Evolutionary conservation across 345 rosid genomes (phyloP).

Genomic region (Ceriops tagal): DNA sequence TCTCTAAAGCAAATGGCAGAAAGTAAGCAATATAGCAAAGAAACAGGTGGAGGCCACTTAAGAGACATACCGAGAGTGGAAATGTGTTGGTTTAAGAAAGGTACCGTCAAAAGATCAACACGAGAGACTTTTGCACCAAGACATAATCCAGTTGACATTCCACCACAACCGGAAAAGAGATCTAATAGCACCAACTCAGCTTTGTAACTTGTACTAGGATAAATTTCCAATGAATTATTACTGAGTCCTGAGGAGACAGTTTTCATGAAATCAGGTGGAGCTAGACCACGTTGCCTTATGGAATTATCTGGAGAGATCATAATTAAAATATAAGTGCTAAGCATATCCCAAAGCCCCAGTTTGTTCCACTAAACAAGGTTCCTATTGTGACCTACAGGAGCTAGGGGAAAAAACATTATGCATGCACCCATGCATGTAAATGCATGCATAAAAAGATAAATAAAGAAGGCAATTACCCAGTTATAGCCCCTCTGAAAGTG

Average conservation of each 20-base stretch:
- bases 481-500: background rate
- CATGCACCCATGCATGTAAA: background rate
- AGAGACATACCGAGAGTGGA: constrained; percentile 10
- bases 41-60: constrained; percentile 12
- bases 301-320: constrained; percentile 37
- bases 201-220: constrained; percentile 34
- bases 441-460: background rate
- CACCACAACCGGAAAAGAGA: constrained; percentile 95
- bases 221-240: constrained; percentile 19
- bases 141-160: constrained; percentile 91
- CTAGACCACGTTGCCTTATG: constrained; percentile 19
- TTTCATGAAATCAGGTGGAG: constrained; percentile 23
- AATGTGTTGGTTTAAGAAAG: constrained; percentile 22
- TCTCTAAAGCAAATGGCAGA: constrained; percentile 45
- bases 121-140: constrained; percentile 79
- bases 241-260: constrained; percentile 18
- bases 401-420: background rate
- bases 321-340: too few species aligned
- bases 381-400: background rate
- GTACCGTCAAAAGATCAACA: constrained; percentile 74
- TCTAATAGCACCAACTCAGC: constrained; percentile 58
- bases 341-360: background rate
- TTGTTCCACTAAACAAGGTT: background rate
- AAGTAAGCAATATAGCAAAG: constrained; percentile 16
- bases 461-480: background rate